Base-by-base conservation (phyloP, 306 rosid genomes). In the Senna siamea region DNA sequence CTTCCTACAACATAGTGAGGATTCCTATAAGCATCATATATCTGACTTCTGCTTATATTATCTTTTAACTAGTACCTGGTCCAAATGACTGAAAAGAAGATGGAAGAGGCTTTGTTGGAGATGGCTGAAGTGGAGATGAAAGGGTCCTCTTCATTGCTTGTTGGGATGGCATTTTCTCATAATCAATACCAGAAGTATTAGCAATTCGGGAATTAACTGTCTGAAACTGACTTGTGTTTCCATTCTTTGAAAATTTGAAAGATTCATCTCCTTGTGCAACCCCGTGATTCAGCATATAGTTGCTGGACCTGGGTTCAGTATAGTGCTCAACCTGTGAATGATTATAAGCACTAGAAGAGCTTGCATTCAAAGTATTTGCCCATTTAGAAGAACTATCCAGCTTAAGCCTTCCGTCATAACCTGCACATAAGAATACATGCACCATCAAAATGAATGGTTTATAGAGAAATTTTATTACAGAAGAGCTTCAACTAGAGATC, bases 71-170 rank as follows among this genome's bases (percentile, higher is more conserved):
- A 47, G 70, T 43, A 50, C 73, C 79, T 44, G 85, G 75, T 53
- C 74, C 81, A 79, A 72, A 77, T 58, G 85, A 73, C 43, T 55
- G 83, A 41, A 79, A 44, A 79, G 86, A 76, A 44, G 81, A 73
- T 70, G 92, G 88, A 75, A 82, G 82, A 54, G 84, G 81, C 84
- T 88, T 87, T 70, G 74, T 10, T 35, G 65, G 22, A 58, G 43
- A 11, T 60, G 26, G 66, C 26, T 15, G 46, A 60, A 19, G 66
- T 11, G 47, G 34, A 3, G 74, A 38, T 2, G 93, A 90, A 78
- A 88, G 86, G 75, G 86, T 84, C 84, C 95, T 85, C 46, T 60
- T 60, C 32, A 84, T 53, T 78, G 97, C 96, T 82, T 88, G 94
- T 56, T 79, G 91, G 69, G 93, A 81, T 63, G 94, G 85, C 69